A percentile compares a stretch with the other conserved stretches of the same genome.
phyloP scores from a whole-genome alignment of 495 filamentous ascomycete species.

The Aspergillus sparsus region DNA sequence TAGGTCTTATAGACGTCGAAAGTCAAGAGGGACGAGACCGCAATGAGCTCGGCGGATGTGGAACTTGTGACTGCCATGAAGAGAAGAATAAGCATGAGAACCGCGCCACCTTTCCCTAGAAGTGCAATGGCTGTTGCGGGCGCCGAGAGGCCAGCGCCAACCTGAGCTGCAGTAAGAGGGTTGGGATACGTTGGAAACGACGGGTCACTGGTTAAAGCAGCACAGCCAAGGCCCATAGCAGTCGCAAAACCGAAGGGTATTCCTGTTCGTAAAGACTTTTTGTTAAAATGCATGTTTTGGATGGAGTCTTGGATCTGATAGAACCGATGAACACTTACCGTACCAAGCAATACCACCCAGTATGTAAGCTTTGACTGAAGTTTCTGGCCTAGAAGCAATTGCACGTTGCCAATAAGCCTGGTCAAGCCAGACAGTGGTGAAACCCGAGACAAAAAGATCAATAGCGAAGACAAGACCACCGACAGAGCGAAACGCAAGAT shows the following conservation, averaged over 20 bases:
- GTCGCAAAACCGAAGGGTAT: conserved; percentile 55
- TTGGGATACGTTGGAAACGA: conserved; percentile 57
- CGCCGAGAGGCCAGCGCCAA: conserved; percentile 46
- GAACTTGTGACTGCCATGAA: conserved; percentile 57
- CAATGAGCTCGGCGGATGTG: conserved; percentile 54
- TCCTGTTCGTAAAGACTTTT: conserved; percentile 5
- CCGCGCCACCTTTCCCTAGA: conserved; percentile 50
- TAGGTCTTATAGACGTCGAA: conserved; percentile 60
- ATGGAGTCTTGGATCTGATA: background rate
- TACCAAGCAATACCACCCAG: conserved; percentile 54
- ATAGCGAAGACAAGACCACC: conserved; percentile 46
- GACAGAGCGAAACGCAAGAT: conserved; percentile 53
- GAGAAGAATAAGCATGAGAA: conserved; percentile 48
- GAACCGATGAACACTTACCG: conserved; percentile 22
- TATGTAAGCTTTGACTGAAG: conserved; percentile 50
- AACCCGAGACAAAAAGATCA: conserved; percentile 35
- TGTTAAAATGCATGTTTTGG: background rate
- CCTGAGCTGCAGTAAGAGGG: conserved; percentile 44
- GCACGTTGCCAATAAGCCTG: conserved; percentile 53
- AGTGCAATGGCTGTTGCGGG: conserved; percentile 51
- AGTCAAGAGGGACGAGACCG: conserved; percentile 54
- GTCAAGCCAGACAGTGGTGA: conserved; percentile 46
- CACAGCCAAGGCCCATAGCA: conserved; percentile 48
- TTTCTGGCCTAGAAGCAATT: conserved; percentile 48
- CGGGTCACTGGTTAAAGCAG: conserved; percentile 48